Conservation (phyloP, 352 stramenopile species). For the Globisporangium apiculatum region DNA sequence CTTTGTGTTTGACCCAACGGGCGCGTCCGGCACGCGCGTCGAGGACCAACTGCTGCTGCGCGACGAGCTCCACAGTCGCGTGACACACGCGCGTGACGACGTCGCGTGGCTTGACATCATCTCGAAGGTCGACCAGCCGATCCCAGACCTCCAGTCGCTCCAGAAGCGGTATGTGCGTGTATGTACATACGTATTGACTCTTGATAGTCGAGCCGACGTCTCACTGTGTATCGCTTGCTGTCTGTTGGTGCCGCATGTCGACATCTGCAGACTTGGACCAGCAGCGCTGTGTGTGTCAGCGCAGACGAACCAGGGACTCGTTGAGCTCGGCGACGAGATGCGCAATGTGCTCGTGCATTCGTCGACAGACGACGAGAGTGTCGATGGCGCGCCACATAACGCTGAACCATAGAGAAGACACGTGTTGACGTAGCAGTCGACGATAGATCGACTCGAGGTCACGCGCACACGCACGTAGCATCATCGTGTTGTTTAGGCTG, state of each 20-base stretch:
- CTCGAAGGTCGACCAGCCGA: constrained; percentile 73
- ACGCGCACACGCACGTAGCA: too few relatives aligned
- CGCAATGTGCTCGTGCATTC: constrained; percentile 32
- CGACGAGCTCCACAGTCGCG: constrained; percentile 56
- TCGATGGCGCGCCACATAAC: too few relatives aligned
- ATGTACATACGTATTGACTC: neutral
- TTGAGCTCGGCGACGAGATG: constrained; percentile 48
- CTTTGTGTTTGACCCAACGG: constrained; percentile 82
- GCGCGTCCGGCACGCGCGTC: constrained; percentile 50
- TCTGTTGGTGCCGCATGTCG: neutral
- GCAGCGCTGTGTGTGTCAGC: constrained; percentile 38
- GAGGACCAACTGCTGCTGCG: constrained; percentile 59
- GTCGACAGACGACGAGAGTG: neutral
- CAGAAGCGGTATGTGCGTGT: constrained; percentile 22
- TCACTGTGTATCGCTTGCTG: neutral
- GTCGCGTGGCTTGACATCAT: constrained; percentile 83
- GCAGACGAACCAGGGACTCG: constrained; percentile 71
- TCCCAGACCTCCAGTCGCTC: constrained; percentile 30
- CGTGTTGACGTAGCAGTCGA: too few relatives aligned
- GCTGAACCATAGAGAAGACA: too few relatives aligned
- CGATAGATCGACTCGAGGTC: too few relatives aligned
- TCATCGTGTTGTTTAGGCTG: too few relatives aligned
- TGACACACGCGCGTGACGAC: constrained; percentile 28
- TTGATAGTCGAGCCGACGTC: neutral
- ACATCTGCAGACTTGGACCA: constrained; percentile 17